Base-by-base conservation (phyloP, 2,329 filamentous ascomycete genomes). In the Penicillium olsonii region DNA sequence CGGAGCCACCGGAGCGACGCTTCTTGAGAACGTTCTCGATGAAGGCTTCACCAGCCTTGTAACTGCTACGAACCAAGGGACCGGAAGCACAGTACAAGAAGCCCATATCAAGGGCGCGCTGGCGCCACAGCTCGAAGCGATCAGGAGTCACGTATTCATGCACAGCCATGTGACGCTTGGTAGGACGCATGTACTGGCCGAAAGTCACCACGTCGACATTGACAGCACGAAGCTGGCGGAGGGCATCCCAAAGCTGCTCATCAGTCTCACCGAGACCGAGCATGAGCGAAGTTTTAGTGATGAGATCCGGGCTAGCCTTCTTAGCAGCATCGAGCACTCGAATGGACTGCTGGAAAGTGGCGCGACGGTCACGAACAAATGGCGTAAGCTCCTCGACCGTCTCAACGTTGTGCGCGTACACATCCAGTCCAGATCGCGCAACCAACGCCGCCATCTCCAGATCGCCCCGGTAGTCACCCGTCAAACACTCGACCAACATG, bases 241-340 rank as follows among this genome's bases (percentile, higher is more conserved):
- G 73, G 0, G 92, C 84, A 55, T 88, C 83, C 82, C 84, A 87
- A 1, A 99, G 72, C 74, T 97, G 88, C 15, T 88, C 82, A 63
- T 97, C 92, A 20, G 86, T 91, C 79, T 99, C 94, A 11, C 94
- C 94, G 5, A 99, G 75, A 4, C 94, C 94, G 19, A 99, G 80
- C 94, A 99, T 99, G 56, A 99, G 84, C 61, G 90, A 96, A 1
- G 94, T 97, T 81, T 99, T 99, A n/a, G 94, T 99, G 63, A 99
- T 95, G 52, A 97, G 81, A 3, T 82, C 82, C 1, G 86, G 83
- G 50, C 82, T 84, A 2, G 87, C 84, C 52, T 84, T 80, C 79
- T 99, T 97, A 24, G 88, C 94, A 31, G 88, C 84, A 49, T 84
- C 80, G 52, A 99, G 75, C 7, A 99, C 92, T 26, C 77, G 78